Evolutionary conservation across 1,284 basidiomycete species (phyloP), one percentile per base, ranked within the genome.

Genomic region (Cystobasidiaceae sp.): DNA sequence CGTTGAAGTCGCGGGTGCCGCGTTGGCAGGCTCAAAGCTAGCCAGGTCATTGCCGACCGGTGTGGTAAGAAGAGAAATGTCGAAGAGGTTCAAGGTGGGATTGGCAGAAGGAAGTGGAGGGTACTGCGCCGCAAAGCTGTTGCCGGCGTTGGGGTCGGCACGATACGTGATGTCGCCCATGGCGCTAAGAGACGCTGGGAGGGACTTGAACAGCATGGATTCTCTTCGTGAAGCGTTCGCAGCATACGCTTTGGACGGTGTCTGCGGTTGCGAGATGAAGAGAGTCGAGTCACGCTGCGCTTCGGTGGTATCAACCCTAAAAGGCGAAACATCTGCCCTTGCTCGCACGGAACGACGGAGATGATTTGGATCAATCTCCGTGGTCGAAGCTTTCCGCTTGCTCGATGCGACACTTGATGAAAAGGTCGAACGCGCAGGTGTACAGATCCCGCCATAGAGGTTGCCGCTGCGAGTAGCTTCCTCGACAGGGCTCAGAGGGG

Each of bases 251-350:
- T 32, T 56, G 5, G 39, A 28, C 11, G 54, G 54, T 30, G 54
- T 56, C 25, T 44, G 54, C 28, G 54, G 54, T 21, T 52, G 50
- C 1, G 50, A 56, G 17, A 56, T 56, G 54, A 56, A 56, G n/a
- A 56, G 54, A 28, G 54, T 56, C 30, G 54, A 56, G 33, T 44
- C 39, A 30, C 54, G 34, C 33, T 56, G 54, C 30, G 37, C 54
- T 56, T 56, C 54, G 11, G 54, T 56, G 4, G 54, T 43, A 17
- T 56, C 54, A 13, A 30, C 11, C 33, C 54, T 28, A 56, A 56
- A 56, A 33, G 54, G 54, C 30, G 54, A 56, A 56, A 23, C 41
- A 43, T 41, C 41, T 28, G 37, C 27, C 5, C 54, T 21, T n/a
- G n/a, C 45, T 5, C 54, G 37, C 17, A 56, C 54, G 19, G 54